Conservation (phyloP, 78 protist genomes). For the Cavenderia fasciculata region DNA sequence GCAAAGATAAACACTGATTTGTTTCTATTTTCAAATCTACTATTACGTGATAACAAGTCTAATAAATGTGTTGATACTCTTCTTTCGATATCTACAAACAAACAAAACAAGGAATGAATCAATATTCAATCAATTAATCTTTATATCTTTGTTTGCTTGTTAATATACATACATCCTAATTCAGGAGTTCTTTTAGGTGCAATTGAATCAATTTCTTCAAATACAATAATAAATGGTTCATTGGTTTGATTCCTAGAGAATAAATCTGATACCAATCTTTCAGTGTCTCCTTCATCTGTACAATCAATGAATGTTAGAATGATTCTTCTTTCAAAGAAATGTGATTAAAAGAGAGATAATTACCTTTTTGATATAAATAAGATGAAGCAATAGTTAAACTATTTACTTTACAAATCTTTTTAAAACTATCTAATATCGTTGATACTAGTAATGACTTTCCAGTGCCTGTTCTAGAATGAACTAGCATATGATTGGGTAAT, state of each 20-base stretch:
- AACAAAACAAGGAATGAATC: not conserved
- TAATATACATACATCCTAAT: not conserved
- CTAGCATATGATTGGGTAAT: slow-evolving; percentile 7
- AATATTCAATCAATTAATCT: not conserved
- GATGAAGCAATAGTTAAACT: slow-evolving; percentile 33
- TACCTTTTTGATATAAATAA: slow-evolving; percentile 30
- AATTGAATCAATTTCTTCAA: slow-evolving; percentile 66
- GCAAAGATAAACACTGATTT: slow-evolving; percentile 44
- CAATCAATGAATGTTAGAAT: not conserved
- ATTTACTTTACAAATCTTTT: not conserved
- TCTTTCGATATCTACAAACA: slow-evolving; percentile 32
- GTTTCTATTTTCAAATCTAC: not conserved
- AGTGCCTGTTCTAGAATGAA: slow-evolving; percentile 46
- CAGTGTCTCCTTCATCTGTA: slow-evolving; percentile 73
- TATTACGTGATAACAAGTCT: slow-evolving; percentile 23
- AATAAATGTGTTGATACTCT: slow-evolving; percentile 43
- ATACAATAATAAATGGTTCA: slow-evolving; percentile 53
- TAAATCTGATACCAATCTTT: slow-evolving; percentile 11
- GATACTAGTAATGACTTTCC: slow-evolving; percentile 35
- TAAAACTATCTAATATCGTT: slow-evolving; percentile 4
- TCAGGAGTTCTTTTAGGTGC: slow-evolving; percentile 15
- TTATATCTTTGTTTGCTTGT: not conserved
- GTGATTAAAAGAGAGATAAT: not conserved
- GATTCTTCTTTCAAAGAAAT: too few species aligned
- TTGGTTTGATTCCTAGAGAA: not conserved